phyloP scores from a whole-genome alignment of 2,329 filamentous ascomycete species.

The Rhynchosporium graminicola region DNA sequence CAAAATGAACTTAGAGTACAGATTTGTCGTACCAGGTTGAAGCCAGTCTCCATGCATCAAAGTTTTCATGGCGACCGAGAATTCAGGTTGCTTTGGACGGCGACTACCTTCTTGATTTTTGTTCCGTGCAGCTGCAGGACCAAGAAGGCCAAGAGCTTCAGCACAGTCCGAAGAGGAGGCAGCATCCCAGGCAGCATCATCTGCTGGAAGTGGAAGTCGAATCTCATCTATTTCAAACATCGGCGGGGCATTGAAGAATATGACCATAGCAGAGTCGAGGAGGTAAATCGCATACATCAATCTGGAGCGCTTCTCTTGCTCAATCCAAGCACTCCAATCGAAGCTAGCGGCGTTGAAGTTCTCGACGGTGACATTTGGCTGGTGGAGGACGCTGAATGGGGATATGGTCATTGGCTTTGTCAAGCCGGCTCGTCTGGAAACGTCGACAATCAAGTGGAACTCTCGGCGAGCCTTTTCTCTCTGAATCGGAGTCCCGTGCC shows the following conservation, averaged over 20 bases:
- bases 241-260: slow-evolving; percentile 71
- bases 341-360: slow-evolving; percentile 54
- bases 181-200: slow-evolving; percentile 76
- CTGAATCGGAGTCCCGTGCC: slow-evolving; percentile 69
- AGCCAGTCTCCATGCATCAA: slow-evolving; percentile 61
- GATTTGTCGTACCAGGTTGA: slow-evolving; percentile 65
- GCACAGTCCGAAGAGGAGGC: slow-evolving; percentile 59
- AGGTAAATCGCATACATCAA: slow-evolving; percentile 66
- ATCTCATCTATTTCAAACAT: slow-evolving; percentile 66
- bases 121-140: slow-evolving; percentile 53
- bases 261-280: slow-evolving; percentile 62
- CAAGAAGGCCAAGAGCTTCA: slow-evolving; percentile 63
- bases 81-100: slow-evolving; percentile 63
- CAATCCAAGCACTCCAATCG: slow-evolving; percentile 67
- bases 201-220: slow-evolving; percentile 66
- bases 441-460: slow-evolving; percentile 56
- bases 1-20: slow-evolving; percentile 73
- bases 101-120: slow-evolving; percentile 64
- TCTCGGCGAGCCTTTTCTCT: slow-evolving; percentile 62
- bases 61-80: slow-evolving; percentile 61
- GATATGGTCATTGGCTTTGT: slow-evolving; percentile 53
- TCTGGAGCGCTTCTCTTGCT: slow-evolving; percentile 69
- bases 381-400: slow-evolving; percentile 61
- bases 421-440: slow-evolving; percentile 59
- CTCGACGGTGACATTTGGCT: slow-evolving; percentile 50